These are phyloP conservation scores for Betula pendula DNA, from an alignment of 306 rosid genomes.

Conservation along the genomic window DNA sequence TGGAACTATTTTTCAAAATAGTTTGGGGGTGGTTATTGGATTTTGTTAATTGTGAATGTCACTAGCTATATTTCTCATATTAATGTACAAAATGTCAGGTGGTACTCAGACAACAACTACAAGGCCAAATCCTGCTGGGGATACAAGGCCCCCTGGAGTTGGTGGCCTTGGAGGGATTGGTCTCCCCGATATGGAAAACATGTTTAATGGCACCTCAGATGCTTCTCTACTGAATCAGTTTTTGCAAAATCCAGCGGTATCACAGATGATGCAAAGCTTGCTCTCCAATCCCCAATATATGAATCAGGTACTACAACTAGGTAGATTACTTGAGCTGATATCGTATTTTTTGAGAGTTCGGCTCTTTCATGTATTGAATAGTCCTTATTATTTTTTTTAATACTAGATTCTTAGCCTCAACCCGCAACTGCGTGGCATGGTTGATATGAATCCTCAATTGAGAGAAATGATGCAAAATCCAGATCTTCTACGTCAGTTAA, in stretches of 20 bases:
- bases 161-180: constrained; percentile 57
- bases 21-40: constrained; percentile 6
- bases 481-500: constrained; percentile 52
- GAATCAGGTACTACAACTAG: constrained; percentile 46
- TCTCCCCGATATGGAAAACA: constrained; percentile 41
- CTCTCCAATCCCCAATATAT: constrained; percentile 61
- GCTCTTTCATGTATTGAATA: constrained; percentile 7
- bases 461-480: constrained; percentile 73
- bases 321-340: not conserved
- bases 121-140: constrained; percentile 37
- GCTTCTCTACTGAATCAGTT: constrained; percentile 45
- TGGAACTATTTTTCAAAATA: not conserved
- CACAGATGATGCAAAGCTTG: constrained; percentile 67
- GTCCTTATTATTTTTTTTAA: not conserved
- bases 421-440: constrained; percentile 55
- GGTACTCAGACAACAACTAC: constrained; percentile 49
- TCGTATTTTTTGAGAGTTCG: not conserved
- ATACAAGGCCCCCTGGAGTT: constrained; percentile 39
- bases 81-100: constrained; percentile 31
- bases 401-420: constrained; percentile 47
- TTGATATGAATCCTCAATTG: constrained; percentile 56
- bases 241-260: constrained; percentile 58
- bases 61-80: not conserved
- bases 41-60: not conserved
- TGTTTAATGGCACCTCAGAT: constrained; percentile 46